A percentile compares a stretch with the other conserved stretches of the same genome.
Evolutionary conservation across 2,329 filamentous ascomycete species (phyloP).

Genomic region (Curvularia verruculosa): DNA sequence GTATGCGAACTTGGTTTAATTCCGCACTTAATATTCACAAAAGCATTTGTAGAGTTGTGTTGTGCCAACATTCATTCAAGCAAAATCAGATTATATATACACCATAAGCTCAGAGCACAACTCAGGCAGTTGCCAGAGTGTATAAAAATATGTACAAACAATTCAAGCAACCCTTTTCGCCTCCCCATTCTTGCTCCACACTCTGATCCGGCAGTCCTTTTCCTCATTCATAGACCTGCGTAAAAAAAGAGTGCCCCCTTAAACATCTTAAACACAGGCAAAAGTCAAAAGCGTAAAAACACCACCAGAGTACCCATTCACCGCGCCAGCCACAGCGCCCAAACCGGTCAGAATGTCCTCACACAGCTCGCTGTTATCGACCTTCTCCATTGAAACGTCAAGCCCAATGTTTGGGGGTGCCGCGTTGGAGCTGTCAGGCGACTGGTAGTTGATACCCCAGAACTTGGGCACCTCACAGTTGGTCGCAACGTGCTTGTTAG

Average conservation of each 20-base stretch:
- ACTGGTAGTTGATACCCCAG: slow-evolving; percentile 19
- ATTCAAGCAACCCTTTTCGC: background rate
- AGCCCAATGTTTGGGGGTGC: slow-evolving; percentile 11
- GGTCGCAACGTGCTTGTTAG: background rate
- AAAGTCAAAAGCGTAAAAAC: slow-evolving; percentile 17
- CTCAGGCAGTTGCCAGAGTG: background rate
- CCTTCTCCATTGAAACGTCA: slow-evolving; percentile 3
- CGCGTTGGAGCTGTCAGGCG: slow-evolving; percentile 16
- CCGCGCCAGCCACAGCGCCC: slow-evolving; percentile 14
- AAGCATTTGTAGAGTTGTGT: background rate
- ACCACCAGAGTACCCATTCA: slow-evolving; percentile 15
- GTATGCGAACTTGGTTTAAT: background rate
- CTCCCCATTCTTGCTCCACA: background rate
- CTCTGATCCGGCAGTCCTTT: background rate
- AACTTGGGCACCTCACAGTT: slow-evolving; percentile 7
- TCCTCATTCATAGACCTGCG: background rate
- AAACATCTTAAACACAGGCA: slow-evolving; percentile 10
- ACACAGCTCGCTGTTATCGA: slow-evolving; percentile 2
- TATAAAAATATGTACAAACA: background rate
- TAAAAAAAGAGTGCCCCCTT: background rate
- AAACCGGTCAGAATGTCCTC: slow-evolving; percentile 8
- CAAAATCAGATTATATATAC: background rate
- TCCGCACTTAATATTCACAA: background rate
- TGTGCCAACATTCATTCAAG: background rate
- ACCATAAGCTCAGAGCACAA: background rate